Percentiles rank a stretch among this genome's conserved stretches.
These are phyloP conservation scores for Leccinum barrowsii DNA, from an alignment of 768 basidiomycete species.

Conservation along the genomic window DNA sequence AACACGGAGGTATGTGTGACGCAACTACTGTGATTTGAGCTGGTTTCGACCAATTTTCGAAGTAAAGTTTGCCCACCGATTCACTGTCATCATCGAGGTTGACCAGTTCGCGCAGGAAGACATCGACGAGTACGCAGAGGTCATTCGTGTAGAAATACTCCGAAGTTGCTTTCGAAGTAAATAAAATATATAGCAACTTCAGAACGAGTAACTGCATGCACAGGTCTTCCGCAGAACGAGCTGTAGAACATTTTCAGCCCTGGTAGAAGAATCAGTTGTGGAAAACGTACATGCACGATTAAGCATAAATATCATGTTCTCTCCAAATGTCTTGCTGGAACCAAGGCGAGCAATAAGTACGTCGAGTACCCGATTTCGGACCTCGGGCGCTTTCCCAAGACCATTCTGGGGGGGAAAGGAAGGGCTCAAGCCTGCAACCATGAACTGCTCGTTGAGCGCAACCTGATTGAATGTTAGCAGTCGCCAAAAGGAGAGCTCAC, in stretches of 20 bases:
- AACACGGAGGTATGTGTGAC: slow-evolving; percentile 96
- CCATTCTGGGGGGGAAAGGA: slow-evolving; percentile 20
- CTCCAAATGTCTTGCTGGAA: slow-evolving; percentile 92
- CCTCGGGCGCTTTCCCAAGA: slow-evolving; percentile 35
- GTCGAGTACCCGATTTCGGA: slow-evolving; percentile 74
- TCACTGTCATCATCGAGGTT: slow-evolving; percentile 93
- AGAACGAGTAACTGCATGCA: slow-evolving; percentile 94
- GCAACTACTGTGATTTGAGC: slow-evolving; percentile 49
- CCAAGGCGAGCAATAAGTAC: slow-evolving; percentile 82
- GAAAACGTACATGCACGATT: slow-evolving; percentile 80
- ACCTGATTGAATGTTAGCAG: slow-evolving; percentile 48
- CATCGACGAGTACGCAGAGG: slow-evolving; percentile 91
- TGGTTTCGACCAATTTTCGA: background rate
- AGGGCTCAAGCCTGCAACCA: slow-evolving; percentile 72
- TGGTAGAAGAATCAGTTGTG: background rate
- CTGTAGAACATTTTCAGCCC: slow-evolving; percentile 38
- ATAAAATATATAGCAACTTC: slow-evolving; percentile 92
- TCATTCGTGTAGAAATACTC: slow-evolving; percentile 99
- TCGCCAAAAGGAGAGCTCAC: background rate
- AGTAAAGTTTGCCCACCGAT: slow-evolving; percentile 54
- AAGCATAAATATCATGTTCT: slow-evolving; percentile 98
- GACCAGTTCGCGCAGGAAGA: slow-evolving; percentile 90
- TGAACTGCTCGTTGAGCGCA: slow-evolving; percentile 96
- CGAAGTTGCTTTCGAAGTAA: slow-evolving; percentile 87
- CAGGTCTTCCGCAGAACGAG: slow-evolving; percentile 82